phyloP scores from a whole-genome alignment of 306 rosid species.

The Alnus rubra region DNA sequence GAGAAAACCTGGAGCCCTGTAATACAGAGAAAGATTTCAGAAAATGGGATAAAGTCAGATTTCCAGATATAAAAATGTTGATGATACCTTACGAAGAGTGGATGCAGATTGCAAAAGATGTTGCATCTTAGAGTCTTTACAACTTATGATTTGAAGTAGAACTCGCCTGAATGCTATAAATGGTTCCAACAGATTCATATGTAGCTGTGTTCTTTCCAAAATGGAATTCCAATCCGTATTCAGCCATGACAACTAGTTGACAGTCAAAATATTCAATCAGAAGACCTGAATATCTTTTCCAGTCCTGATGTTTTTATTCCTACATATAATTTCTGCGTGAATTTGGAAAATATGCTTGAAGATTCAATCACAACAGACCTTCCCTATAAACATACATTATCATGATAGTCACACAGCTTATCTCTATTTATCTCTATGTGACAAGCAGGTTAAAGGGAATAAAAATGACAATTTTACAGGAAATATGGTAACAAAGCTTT shows the following conservation, averaged over 20 bases:
- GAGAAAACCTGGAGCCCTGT: constrained; percentile 91
- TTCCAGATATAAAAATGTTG: constrained; percentile 15
- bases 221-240: constrained; percentile 73
- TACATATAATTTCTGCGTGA: neutral
- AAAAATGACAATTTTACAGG: neutral
- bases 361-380: neutral
- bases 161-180: constrained; percentile 87
- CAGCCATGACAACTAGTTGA: constrained; percentile 68
- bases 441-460: neutral
- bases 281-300: constrained; percentile 8
- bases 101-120: constrained; percentile 86
- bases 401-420: neutral
- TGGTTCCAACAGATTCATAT: constrained; percentile 89
- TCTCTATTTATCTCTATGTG: neutral
- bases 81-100: constrained; percentile 80
- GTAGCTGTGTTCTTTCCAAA: constrained; percentile 71
- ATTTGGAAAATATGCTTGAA: neutral
- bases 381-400: neutral
- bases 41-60: constrained; percentile 22
- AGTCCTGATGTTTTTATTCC: no score
- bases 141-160: constrained; percentile 75
- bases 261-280: constrained; percentile 16
- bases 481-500: neutral
- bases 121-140: constrained; percentile 59
- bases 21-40: constrained; percentile 34